Percentiles rank a stretch among this genome's conserved stretches.
Evolutionary conservation across 225 moss, liverwort and hornwort species (phyloP).

Genomic region (Bryoerythrophyllum caledonicum): DNA sequence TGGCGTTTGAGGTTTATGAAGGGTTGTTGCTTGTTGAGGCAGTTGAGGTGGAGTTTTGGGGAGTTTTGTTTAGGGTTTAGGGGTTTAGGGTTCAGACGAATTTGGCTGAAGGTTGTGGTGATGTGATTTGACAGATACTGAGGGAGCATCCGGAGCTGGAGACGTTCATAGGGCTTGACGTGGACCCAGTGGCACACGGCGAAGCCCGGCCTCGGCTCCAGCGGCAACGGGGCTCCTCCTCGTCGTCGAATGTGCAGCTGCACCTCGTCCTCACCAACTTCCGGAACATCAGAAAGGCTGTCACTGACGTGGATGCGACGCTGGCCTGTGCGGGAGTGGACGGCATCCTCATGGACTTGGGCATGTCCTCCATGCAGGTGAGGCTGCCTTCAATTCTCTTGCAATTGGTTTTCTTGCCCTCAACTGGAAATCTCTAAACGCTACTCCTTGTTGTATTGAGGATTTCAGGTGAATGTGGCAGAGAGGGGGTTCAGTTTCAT

Average conservation of each 20-base stretch:
- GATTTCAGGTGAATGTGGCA: constrained; percentile 69
- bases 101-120: neutral
- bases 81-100: no score
- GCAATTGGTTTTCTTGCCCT: neutral
- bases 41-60: neutral
- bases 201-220: constrained; percentile 68
- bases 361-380: constrained; percentile 99
- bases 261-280: constrained; percentile 75
- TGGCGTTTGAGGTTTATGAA: constrained; percentile 12
- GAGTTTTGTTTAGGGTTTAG: neutral
- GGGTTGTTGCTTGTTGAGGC: constrained; percentile 6
- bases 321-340: constrained; percentile 66
- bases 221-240: constrained; percentile 18
- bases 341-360: constrained; percentile 98
- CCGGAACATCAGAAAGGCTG: constrained; percentile 66
- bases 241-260: constrained; percentile 44
- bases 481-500: constrained; percentile 96
- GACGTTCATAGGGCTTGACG: constrained; percentile 84
- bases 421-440: neutral
- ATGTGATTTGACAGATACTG: constrained; percentile 70
- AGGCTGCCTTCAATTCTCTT: neutral
- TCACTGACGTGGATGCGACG: constrained; percentile 44
- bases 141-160: constrained; percentile 79
- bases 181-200: constrained; percentile 85
- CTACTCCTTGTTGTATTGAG: neutral